Conservation (phyloP, 225 moss, liverwort and hornwort genomes). For the Climacium dendroides region DNA sequence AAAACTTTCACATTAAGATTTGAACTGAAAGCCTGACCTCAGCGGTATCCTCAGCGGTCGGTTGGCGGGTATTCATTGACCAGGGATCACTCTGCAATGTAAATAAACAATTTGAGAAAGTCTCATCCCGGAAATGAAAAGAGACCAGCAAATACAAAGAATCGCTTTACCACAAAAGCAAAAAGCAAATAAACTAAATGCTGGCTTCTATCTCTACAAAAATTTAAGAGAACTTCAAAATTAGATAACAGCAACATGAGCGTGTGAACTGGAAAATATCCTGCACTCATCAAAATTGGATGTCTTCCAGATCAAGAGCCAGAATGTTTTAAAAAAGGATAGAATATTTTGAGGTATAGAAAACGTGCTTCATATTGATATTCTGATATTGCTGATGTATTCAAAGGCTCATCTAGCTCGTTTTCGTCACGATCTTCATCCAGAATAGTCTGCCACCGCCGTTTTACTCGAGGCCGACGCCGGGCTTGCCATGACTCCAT, state of each 20-base stretch:
- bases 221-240: background rate
- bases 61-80: background rate
- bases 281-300: background rate
- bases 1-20: background rate
- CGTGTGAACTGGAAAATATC: background rate
- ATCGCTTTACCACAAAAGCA: background rate
- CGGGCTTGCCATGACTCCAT: conserved; percentile 22
- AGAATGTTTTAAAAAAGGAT: background rate
- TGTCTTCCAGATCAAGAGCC: background rate
- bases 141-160: background rate
- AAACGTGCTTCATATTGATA: conserved; percentile 13
- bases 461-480: conserved; percentile 23
- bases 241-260: background rate
- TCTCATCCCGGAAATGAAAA: background rate
- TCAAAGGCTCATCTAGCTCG: background rate
- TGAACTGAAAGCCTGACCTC: conserved; percentile 2
- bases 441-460: conserved; percentile 28
- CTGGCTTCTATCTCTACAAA: background rate
- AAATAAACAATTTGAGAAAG: background rate
- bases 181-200: background rate
- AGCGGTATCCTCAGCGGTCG: background rate
- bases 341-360: background rate
- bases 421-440: conserved; percentile 25
- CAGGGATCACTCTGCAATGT: conserved; percentile 13
- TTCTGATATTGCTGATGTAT: background rate